Conservation (phyloP, 352 stramenopile genomes). For the Globisporangium parvum region DNA sequence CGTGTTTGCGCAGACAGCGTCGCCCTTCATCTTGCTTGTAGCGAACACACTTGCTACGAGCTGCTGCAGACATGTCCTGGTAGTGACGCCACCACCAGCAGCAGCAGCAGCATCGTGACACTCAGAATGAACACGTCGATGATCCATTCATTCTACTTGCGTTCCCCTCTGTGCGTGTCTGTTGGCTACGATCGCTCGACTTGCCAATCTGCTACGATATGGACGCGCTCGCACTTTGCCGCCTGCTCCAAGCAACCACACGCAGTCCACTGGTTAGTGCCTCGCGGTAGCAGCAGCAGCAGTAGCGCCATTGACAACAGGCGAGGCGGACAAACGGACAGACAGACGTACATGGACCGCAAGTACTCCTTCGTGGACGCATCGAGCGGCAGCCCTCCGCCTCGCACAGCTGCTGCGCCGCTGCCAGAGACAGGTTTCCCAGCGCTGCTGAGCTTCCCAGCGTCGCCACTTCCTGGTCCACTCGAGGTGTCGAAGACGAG, state of each 20-base stretch:
- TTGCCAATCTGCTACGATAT: background rate
- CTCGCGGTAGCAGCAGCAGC: background rate
- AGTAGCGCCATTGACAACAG: too few species aligned
- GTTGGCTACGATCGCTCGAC: background rate
- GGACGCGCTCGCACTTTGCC: conserved; percentile 1
- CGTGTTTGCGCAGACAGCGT: too few species aligned
- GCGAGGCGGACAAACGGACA: too few species aligned
- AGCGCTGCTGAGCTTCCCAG: conserved; percentile 1
- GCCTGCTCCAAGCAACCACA: background rate
- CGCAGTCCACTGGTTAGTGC: too few species aligned
- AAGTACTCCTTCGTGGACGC: conserved; percentile 51
- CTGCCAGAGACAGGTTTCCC: conserved; percentile 22
- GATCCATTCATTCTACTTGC: too few species aligned
- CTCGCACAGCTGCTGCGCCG: conserved; percentile 32
- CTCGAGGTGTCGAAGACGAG: background rate
- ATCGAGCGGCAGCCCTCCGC: conserved; percentile 32
- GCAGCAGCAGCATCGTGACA: too few species aligned
- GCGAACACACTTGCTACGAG: too few species aligned
- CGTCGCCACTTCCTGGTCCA: background rate
- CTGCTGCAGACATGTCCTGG: too few species aligned
- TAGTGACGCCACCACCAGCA: too few species aligned
- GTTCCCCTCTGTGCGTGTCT: background rate
- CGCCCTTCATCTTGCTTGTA: too few species aligned
- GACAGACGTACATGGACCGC: conserved; percentile 31
- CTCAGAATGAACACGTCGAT: too few species aligned